Base-by-base conservation (phyloP, 441 rosid species). In the Croton laevigatus region DNA sequence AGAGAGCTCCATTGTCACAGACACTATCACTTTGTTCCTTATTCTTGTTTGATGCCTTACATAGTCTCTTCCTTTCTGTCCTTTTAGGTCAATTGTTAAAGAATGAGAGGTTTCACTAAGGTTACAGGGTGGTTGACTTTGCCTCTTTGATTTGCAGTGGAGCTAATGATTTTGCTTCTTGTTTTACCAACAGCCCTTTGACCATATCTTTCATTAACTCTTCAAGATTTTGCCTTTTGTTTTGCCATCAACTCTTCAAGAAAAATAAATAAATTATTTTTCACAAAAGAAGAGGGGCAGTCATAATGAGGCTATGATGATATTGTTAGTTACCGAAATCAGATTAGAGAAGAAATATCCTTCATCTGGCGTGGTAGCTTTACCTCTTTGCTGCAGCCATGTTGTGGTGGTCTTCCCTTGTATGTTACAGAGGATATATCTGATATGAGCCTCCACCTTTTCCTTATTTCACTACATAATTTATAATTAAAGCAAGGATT, bases 21-120 rank as follows among this genome's bases (percentile, higher is more conserved):
- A 27, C 32, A 27, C 32, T 1, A 27, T 27, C 32, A 27, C 32
- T 27, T 27, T 27, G 32, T 27, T 27, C 32, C 32, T 27, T 27
- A 2, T 27, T 27, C 32, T 27, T 27, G 32, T 27, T 27, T 27
- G 16, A 12, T 13, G 52, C 52, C 52, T 48, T 5, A 46, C 32
- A 27, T 1, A 2, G 32, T 27, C 32, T 27, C 32, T 27, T 27
- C 32, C 32, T 1, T 27, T 27, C 32, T 27, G 32, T 27, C 32
- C 32, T 16, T 17, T 48, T n/a, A 13, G 2, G 7, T 48, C n/a
- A 27, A 1, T 48, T 14, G 9, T 40, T 40, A 0, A 79, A 78
- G 88, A 75, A 83, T 83, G 92, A 88, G 92, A 88, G 87, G 86
- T 61, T 80, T 64, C 81, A 89, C 76, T 78, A 37, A 11, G 37